Evolutionary conservation across 2,329 filamentous ascomycete species (phyloP).

Genomic region (Trichoderma endophyticum): DNA sequence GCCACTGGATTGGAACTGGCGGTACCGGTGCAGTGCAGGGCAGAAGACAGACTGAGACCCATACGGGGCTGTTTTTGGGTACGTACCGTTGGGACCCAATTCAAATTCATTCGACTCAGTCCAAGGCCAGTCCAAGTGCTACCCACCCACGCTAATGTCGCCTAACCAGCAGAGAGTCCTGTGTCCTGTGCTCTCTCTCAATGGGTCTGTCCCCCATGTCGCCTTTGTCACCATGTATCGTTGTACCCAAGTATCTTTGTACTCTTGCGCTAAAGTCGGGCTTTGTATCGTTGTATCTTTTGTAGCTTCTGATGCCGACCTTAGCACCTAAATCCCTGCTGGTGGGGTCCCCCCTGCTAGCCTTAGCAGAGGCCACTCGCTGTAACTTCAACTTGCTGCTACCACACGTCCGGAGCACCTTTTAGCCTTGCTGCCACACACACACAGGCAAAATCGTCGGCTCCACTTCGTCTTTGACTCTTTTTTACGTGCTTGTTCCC

Average conservation of each 20-base stretch:
- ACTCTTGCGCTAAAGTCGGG: not conserved
- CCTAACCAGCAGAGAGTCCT: not conserved
- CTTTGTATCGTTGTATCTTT: not conserved
- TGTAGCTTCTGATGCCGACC: not conserved
- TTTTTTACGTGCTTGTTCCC: constrained; percentile 12
- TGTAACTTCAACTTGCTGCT: not conserved
- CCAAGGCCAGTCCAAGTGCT: not conserved
- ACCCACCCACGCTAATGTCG: constrained; percentile 18
- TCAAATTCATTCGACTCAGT: not conserved
- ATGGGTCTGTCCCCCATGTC: not conserved
- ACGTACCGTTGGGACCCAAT: constrained; percentile 17
- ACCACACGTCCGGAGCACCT: constrained; percentile 7
- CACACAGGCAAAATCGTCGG: not conserved
- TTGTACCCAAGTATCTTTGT: not conserved
- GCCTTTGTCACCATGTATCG: not conserved
- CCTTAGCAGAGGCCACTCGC: not conserved
- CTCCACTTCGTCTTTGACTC: constrained; percentile 1
- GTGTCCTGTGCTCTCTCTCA: not conserved
- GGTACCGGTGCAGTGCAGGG: not conserved
- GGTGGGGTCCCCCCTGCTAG: not conserved
- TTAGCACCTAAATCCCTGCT: not conserved
- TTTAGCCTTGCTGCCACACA: constrained; percentile 2
- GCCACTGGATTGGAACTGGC: not conserved
- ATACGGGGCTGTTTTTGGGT: not conserved
- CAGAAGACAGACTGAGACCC: not conserved